phyloP scores from a whole-genome alignment of 257 asterid genomes.

The Solanum virginianum region DNA sequence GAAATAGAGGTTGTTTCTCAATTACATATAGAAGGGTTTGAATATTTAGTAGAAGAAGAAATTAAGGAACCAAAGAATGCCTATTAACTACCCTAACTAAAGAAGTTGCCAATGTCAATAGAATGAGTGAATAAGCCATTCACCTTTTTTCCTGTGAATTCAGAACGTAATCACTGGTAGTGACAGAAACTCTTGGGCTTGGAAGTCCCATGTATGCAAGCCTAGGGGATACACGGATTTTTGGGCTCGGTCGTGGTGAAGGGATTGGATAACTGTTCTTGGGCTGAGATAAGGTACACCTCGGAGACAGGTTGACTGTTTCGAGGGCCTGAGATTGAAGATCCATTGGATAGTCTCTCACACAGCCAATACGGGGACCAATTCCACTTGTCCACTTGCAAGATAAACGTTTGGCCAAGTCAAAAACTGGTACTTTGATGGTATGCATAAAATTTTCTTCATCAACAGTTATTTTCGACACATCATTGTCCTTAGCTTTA shows the following conservation, averaged over 20 bases:
- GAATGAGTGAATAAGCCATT: not conserved
- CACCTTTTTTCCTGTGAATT: not conserved
- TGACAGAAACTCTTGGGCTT: constrained; percentile 28
- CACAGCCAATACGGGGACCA: constrained; percentile 68
- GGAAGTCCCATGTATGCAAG: constrained; percentile 43
- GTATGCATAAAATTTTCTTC: constrained; percentile 1
- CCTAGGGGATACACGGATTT: constrained; percentile 44
- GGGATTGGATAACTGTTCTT: constrained; percentile 32
- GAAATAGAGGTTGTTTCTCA: not conserved
- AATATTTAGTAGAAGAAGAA: not conserved
- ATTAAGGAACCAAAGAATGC: not conserved
- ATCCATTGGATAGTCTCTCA: constrained; percentile 52
- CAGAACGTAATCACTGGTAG: not conserved
- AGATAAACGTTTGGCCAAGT: constrained; percentile 30
- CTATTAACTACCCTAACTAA: not conserved
- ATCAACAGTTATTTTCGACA: not conserved
- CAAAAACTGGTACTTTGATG: constrained; percentile 14
- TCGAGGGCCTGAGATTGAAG: constrained; percentile 58
- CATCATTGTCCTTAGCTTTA: not conserved
- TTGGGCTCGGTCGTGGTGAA: constrained; percentile 48
- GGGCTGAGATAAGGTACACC: constrained; percentile 2
- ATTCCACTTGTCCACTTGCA: constrained; percentile 57
- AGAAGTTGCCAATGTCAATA: not conserved
- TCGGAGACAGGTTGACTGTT: constrained; percentile 45
- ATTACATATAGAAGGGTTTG: not conserved